Base-by-base conservation (phyloP, 2,329 filamentous ascomycete species). In the Moelleriella libera region DNA sequence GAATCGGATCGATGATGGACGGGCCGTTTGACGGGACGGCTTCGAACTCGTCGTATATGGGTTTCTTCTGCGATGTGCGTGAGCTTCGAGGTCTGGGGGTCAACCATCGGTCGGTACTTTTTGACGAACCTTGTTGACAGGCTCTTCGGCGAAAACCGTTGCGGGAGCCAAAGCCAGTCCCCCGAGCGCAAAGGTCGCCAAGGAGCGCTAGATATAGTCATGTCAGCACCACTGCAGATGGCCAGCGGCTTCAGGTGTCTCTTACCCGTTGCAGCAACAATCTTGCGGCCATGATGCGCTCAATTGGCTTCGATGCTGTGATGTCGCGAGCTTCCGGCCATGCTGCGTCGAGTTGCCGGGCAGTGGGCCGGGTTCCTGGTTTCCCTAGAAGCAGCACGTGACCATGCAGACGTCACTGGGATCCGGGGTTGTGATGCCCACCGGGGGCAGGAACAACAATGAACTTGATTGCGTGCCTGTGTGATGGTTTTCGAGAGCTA, bases 1-100 rank as follows among this genome's bases (percentile, higher is more conserved):
- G 5, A 4, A 14, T 37, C 12, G 8, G 8, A 37, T 5, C 5
- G 34, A 12, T 37, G 34, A 14, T 14, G 7, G 40, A n/a, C n/a
- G 40, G 53, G 43, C 45, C 45, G 4, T 46, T 40, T 30, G 48
- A 32, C 45, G 62, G 55, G 56, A 68, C 59, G 50, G 65, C 59
- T 62, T 82, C 75, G 62, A 71, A 68, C 62, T 82, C 75, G 67
- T 90, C 85, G 75, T 94, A 94, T 68, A 94, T 92, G 54, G 87
- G 83, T 64, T 84, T 85, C 61, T 74, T 61, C 65, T 64, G 48
- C 37, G 37, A 43, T 10, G 34, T 37, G 3, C 34, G 12, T 37
- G 34, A 37, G 34, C 34, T 37, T 8, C 34, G 12, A 37, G 34
- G 8, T 37, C 34, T 37, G 8, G 12, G 34, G 34, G 21, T 21